phyloP scores from a whole-genome alignment of 2,329 filamentous ascomycete genomes.

The Beauveria pseudobassiana region DNA sequence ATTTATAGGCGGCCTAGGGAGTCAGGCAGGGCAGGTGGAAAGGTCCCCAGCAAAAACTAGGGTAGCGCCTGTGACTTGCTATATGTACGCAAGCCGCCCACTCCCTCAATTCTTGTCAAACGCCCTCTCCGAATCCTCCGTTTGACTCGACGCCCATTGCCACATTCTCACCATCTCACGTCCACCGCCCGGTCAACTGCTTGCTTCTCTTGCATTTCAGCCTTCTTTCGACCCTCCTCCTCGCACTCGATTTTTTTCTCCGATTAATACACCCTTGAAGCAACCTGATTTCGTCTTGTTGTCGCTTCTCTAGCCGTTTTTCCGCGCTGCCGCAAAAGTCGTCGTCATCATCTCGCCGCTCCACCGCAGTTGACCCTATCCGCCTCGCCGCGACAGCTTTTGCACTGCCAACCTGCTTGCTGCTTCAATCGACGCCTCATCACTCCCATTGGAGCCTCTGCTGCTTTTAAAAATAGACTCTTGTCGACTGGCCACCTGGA shows the following conservation, averaged over 20 bases:
- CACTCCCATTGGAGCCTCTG: background rate
- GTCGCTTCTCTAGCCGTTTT: background rate
- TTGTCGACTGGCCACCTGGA: background rate
- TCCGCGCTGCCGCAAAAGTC: constrained; percentile 4
- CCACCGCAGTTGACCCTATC: background rate
- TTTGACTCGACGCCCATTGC: background rate
- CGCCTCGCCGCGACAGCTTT: constrained; percentile 5
- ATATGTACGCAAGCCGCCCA: constrained; percentile 3
- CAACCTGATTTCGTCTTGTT: background rate
- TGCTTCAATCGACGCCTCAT: constrained; percentile 2
- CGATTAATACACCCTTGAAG: background rate
- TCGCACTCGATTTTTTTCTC: background rate
- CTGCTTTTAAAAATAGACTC: background rate
- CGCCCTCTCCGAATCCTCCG: background rate
- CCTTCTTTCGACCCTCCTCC: background rate
- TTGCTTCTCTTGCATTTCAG: background rate
- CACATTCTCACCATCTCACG: background rate
- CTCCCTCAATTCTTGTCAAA: background rate
- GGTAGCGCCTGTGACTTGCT: background rate
- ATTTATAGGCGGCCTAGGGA: background rate
- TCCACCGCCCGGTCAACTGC: background rate
- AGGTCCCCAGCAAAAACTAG: no score
- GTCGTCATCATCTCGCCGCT: constrained; percentile 10
- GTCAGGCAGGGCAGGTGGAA: background rate
- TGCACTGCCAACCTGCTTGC: constrained; percentile 4